Evolutionary conservation across 106 monocot genomes (phyloP).

Genomic region (Dioscorea dumetorum): DNA sequence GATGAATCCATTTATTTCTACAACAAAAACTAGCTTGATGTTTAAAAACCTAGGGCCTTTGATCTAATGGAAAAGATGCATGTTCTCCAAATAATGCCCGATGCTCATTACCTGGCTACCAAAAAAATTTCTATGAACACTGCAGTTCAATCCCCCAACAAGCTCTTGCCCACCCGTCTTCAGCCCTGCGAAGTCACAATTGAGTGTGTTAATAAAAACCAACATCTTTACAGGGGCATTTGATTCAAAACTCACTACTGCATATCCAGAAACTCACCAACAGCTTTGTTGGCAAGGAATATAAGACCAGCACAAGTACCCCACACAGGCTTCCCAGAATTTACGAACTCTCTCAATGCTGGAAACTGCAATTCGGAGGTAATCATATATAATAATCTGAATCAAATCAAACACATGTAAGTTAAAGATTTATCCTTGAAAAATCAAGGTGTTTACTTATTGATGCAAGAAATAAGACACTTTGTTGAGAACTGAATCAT

Average conservation of each 20-base stretch:
- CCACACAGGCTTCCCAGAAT: constrained; percentile 85
- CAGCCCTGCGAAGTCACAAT: constrained; percentile 50
- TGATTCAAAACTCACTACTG: too few species aligned
- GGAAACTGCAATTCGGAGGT: constrained; percentile 56
- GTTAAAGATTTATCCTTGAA: too few species aligned
- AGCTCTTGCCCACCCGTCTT: constrained; percentile 89
- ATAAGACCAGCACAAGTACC: constrained; percentile 98
- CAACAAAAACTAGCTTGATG: background rate
- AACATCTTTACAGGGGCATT: too few species aligned
- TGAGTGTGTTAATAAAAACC: background rate
- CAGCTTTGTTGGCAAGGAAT: constrained; percentile 81
- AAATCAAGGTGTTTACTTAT: too few species aligned
- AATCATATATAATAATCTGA: background rate
- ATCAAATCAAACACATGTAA: background rate
- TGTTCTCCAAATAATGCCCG: background rate
- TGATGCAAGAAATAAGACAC: too few species aligned
- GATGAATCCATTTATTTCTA: too few species aligned
- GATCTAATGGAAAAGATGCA: background rate
- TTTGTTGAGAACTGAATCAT: too few species aligned
- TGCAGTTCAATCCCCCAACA: constrained; percentile 87
- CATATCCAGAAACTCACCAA: constrained; percentile 34
- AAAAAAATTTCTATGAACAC: constrained; percentile 92
- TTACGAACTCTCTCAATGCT: constrained; percentile 82
- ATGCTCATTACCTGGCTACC: constrained; percentile 72
- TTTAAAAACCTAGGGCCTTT: background rate